These are phyloP conservation scores for Mortierella sp. DNA, from an alignment of 371 early-diverging fungal species.

Conservation along the genomic window DNA sequence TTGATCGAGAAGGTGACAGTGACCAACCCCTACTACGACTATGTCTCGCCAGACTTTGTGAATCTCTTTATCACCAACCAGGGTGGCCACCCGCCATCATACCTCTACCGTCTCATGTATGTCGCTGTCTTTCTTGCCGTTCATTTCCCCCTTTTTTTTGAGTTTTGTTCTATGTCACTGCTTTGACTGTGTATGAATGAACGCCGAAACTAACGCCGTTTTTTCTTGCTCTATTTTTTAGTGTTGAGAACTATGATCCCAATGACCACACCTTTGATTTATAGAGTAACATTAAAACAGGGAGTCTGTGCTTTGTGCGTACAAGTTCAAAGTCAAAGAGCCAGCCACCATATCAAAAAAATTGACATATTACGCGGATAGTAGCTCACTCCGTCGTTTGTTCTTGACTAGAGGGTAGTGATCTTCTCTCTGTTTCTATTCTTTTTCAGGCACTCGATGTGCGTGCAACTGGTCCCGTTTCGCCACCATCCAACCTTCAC, in stretches of 20 bases:
- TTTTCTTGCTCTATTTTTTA: not conserved
- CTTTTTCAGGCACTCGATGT: not conserved
- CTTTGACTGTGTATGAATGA: not conserved
- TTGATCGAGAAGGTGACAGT: conserved; percentile 86
- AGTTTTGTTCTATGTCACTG: not conserved
- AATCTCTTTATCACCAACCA: conserved; percentile 92
- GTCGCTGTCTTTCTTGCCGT: not conserved
- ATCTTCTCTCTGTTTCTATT: not conserved
- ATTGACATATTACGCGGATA: too few relatives aligned
- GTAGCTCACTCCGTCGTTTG: too few relatives aligned
- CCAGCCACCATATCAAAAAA: too few relatives aligned
- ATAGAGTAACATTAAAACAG: too few relatives aligned
- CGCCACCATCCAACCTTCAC: not conserved
- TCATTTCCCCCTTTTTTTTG: too few relatives aligned
- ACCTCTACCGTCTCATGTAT: conserved; percentile 81
- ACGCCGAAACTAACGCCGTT: not conserved
- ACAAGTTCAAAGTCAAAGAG: too few relatives aligned
- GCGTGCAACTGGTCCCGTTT: not conserved
- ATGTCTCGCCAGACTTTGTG: conserved; percentile 90
- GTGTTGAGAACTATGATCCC: conserved; percentile 75
- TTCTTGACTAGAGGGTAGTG: not conserved
- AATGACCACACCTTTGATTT: conserved; percentile 63
- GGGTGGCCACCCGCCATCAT: conserved; percentile 85
- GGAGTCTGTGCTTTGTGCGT: too few relatives aligned
- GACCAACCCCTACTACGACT: conserved; percentile 91